These are phyloP conservation scores for Orbilia javanica DNA, from an alignment of 2,329 filamentous ascomycete genomes.

Conservation along the genomic window DNA sequence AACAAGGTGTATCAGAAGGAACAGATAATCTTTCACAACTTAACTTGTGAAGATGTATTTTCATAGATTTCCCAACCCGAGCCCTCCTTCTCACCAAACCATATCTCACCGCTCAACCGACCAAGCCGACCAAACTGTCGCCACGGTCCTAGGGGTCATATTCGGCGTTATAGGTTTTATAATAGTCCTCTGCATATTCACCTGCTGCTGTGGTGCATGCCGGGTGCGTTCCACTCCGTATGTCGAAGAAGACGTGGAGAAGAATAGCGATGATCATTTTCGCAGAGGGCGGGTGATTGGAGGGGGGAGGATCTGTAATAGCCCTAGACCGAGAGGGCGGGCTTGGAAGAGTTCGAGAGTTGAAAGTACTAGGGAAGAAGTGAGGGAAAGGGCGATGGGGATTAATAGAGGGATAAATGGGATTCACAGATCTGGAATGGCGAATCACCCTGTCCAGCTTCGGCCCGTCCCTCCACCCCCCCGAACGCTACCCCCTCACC, in stretches of 20 bases:
- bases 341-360: conserved; percentile 13
- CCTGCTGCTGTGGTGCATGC: conserved; percentile 48
- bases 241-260: conserved; percentile 14
- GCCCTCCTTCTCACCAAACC: not conserved
- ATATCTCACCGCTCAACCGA: conserved; percentile 13
- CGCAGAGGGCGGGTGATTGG: not conserved
- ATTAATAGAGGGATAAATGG: conserved; percentile 2
- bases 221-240: conserved; percentile 19
- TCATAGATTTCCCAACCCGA: not conserved
- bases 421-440: conserved; percentile 9
- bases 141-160: conserved; percentile 50
- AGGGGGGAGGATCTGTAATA: not conserved
- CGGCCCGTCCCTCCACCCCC: not conserved
- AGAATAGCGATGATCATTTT: not conserved
- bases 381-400: conserved; percentile 12
- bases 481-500: not conserved
- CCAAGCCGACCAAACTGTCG: conserved; percentile 44
- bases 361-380: conserved; percentile 26
- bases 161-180: conserved; percentile 58
- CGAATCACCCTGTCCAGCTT: not conserved
- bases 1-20: not conserved
- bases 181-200: conserved; percentile 45
- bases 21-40: not conserved
- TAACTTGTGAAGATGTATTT: not conserved
- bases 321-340: not conserved